Base-by-base conservation (phyloP, 2,329 filamentous ascomycete genomes). In the Cytospora mali region DNA sequence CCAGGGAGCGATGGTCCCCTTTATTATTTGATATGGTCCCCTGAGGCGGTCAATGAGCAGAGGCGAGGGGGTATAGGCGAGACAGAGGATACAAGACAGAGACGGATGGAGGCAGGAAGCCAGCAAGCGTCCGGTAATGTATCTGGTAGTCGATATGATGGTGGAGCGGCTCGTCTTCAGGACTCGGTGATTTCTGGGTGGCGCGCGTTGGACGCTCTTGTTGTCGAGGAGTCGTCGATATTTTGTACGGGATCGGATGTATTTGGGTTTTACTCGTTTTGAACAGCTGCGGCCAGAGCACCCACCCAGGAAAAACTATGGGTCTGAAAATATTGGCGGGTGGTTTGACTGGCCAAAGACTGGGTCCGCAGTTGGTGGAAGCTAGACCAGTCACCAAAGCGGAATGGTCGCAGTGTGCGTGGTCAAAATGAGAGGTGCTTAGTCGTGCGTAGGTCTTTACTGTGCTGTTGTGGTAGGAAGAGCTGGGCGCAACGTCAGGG, bases 1-100 rank as follows among this genome's bases (percentile, higher is more conserved):
- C 52, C 63, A 65, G 63, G 63, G 62, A 62, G 62, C 48, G 56
- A 54, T 58, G 51, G 55, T 62, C 60, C 63, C 63, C 60, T 65
- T 62, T 62, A 62, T 65, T 65, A 65, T 53, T 63, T 62, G 63
- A 58, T 54, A 62, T 65, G 57, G 60, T 63, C 63, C 63, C 63
- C 63, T 59, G 55, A 65, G 63, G 63, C 63, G 63, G 63, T 65
- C 63, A 65, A 62, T 60, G 60, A 57, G 39, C 56, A 60, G 52
- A 60, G 56, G 63, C 55, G 60, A 60, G 48, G 55, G 55, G 53
- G 49, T 54, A n/a, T n/a, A 51, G 48, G 60, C 39, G 42, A 49
- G 50, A 48, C 50, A 29, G n/a, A n/a, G n/a, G n/a, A 48, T 25
- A 48, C 27, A 46, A 39, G 28, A 33, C 46, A 46, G 46, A 59